These are phyloP conservation scores for Suhomyces prunicola DNA, from an alignment of 805 yeast species.

Conservation along the genomic window DNA sequence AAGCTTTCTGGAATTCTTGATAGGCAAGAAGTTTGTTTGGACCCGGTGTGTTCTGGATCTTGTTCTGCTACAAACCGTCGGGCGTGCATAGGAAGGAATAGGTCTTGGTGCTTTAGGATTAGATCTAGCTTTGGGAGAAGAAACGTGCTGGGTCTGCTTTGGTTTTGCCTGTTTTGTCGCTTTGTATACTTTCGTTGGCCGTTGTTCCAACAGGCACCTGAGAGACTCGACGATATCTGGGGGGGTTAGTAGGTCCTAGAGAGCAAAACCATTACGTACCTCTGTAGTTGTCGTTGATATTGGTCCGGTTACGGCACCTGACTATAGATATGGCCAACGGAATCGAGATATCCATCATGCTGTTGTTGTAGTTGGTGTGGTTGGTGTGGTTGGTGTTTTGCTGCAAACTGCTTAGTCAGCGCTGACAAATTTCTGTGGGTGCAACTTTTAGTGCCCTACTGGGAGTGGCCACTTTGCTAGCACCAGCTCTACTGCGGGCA, in stretches of 20 bases:
- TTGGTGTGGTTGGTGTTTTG: background rate
- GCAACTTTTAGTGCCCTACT: background rate
- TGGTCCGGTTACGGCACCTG: background rate
- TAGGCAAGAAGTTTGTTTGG: background rate
- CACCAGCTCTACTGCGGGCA: too few relatives aligned
- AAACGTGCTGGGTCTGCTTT: background rate
- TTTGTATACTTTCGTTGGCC: background rate
- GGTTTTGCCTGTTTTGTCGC: background rate
- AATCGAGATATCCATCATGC: background rate
- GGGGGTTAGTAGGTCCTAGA: background rate
- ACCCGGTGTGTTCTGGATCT: background rate
- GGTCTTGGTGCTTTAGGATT: too few relatives aligned
- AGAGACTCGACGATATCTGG: background rate
- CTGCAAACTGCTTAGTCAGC: background rate
- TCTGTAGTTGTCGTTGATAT: background rate
- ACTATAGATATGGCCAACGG: background rate
- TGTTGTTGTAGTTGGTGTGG: background rate
- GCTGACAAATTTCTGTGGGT: background rate
- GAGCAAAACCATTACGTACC: background rate
- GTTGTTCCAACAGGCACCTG: background rate
- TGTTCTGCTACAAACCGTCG: background rate
- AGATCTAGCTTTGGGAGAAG: background rate
- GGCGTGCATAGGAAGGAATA: background rate
- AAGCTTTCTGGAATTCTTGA: background rate
- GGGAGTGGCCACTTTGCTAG: too few relatives aligned